Conservation (phyloP, 768 basidiomycete species). For the Roridomyces roridus region DNA sequence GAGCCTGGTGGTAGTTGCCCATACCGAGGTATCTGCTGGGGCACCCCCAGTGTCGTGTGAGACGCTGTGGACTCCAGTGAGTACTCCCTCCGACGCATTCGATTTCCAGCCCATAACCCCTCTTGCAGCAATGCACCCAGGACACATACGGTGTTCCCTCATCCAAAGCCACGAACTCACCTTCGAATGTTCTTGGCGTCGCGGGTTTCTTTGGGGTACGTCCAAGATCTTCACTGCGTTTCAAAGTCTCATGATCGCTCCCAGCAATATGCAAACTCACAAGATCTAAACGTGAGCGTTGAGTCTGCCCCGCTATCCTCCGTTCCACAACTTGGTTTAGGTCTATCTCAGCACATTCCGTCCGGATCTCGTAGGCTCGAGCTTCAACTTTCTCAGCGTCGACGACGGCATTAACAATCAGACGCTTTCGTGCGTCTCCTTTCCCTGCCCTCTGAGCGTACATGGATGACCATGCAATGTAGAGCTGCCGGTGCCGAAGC, state of each 20-base stretch:
- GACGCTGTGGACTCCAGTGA: background rate
- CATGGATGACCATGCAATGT: background rate
- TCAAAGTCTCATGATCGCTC: background rate
- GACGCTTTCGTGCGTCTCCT: conserved; percentile 33
- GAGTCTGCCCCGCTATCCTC: background rate
- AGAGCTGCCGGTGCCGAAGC: conserved; percentile 16
- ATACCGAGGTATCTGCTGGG: conserved; percentile 41
- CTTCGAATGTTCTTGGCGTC: conserved; percentile 36
- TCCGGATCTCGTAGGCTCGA: conserved; percentile 8
- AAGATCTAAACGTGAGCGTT: background rate
- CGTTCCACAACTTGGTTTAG: too few species aligned
- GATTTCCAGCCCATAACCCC: too few species aligned
- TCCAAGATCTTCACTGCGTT: too few species aligned
- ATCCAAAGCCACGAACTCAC: background rate
- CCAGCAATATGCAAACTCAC: conserved; percentile 11
- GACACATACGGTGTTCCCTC: conserved; percentile 3
- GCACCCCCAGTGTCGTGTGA: background rate
- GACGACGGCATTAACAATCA: conserved; percentile 32
- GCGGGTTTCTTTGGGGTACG: too few species aligned
- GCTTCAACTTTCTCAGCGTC: too few species aligned
- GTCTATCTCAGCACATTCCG: too few species aligned
- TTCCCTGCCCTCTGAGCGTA: conserved; percentile 11
- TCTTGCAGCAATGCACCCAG: background rate
- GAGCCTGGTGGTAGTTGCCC: too few species aligned
- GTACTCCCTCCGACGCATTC: background rate